Conservation (phyloP, 2,329 filamentous ascomycete species). For the Sclerotinia sclerotiorum region DNA sequence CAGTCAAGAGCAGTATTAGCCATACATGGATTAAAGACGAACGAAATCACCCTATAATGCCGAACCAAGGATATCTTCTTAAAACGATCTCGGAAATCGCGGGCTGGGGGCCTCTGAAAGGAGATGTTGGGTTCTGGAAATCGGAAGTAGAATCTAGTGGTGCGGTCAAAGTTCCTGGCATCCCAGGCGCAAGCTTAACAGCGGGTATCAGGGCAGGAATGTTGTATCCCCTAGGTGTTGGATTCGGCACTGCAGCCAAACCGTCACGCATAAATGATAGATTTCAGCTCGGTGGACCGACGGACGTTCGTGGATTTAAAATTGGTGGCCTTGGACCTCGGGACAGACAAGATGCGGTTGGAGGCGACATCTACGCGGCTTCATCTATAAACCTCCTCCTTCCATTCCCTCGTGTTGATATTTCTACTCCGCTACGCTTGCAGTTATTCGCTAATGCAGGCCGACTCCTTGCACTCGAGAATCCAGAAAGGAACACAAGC, state of each 20-base stretch:
- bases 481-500: slow-evolving; percentile 36
- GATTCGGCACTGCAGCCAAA: slow-evolving; percentile 53
- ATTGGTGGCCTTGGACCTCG: slow-evolving; percentile 85
- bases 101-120: slow-evolving; percentile 76
- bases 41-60: slow-evolving; percentile 82
- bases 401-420: slow-evolving; percentile 77
- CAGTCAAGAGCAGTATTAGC: slow-evolving; percentile 81
- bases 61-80: slow-evolving; percentile 76
- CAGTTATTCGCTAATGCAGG: slow-evolving; percentile 93
- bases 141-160: slow-evolving; percentile 80
- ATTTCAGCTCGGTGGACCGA: slow-evolving; percentile 91
- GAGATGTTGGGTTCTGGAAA: slow-evolving; percentile 93
- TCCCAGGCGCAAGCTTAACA: slow-evolving; percentile 70
- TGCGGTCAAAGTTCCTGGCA: slow-evolving; percentile 67
- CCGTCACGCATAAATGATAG: slow-evolving; percentile 88
- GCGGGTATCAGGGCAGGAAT: slow-evolving; percentile 78
- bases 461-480: slow-evolving; percentile 73
- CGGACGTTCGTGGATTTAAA: slow-evolving; percentile 91
- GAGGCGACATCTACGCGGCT: slow-evolving; percentile 89
- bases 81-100: slow-evolving; percentile 82
- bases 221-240: slow-evolving; percentile 75
- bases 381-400: slow-evolving; percentile 83
- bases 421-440: slow-evolving; percentile 79
- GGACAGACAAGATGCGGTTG: slow-evolving; percentile 81
- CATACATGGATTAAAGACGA: slow-evolving; percentile 79